These are phyloP conservation scores for Gymnopilus junonius DNA, from an alignment of 768 basidiomycete species.

Conservation along the genomic window DNA sequence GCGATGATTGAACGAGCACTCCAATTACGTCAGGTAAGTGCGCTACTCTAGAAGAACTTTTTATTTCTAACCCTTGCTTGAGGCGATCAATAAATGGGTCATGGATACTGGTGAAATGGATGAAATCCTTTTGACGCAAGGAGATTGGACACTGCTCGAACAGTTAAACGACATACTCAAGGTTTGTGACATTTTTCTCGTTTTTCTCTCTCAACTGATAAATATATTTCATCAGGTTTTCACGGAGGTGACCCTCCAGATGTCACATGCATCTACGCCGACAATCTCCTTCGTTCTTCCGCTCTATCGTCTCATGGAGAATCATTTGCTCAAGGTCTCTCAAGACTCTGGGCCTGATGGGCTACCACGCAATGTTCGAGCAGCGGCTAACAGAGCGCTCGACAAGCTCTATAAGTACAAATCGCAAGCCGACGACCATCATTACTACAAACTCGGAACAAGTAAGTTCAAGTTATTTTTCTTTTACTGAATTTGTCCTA, in stretches of 20 bases:
- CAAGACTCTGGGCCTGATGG: background rate
- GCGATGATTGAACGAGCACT: constrained; percentile 34
- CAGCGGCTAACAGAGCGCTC: constrained; percentile 26
- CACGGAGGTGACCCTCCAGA: constrained; percentile 29
- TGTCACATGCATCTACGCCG: constrained; percentile 27
- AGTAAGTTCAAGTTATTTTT: constrained; percentile 21
- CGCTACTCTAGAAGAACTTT: background rate
- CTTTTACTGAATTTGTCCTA: background rate
- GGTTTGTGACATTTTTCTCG: constrained; percentile 4
- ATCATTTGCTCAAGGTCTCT: constrained; percentile 17
- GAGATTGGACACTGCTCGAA: constrained; percentile 26
- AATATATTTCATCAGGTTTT: constrained; percentile 27
- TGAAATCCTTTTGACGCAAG: constrained; percentile 14
- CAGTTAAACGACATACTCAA: constrained; percentile 24
- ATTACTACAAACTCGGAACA: constrained; percentile 32
- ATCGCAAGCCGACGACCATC: constrained; percentile 22
- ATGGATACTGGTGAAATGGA: constrained; percentile 19
- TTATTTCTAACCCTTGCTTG: background rate
- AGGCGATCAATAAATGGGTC: constrained; percentile 40
- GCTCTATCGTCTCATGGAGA: constrained; percentile 30
- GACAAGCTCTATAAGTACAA: constrained; percentile 32
- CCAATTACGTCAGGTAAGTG: constrained; percentile 27
- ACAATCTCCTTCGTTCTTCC: constrained; percentile 37
- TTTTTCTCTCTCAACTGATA: background rate
- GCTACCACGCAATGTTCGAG: constrained; percentile 10